A percentile compares a stretch with the other conserved stretches of the same genome.
These are phyloP conservation scores for Tolypocladium tropicale DNA, from an alignment of 2,329 filamentous ascomycete species.

Conservation along the genomic window DNA sequence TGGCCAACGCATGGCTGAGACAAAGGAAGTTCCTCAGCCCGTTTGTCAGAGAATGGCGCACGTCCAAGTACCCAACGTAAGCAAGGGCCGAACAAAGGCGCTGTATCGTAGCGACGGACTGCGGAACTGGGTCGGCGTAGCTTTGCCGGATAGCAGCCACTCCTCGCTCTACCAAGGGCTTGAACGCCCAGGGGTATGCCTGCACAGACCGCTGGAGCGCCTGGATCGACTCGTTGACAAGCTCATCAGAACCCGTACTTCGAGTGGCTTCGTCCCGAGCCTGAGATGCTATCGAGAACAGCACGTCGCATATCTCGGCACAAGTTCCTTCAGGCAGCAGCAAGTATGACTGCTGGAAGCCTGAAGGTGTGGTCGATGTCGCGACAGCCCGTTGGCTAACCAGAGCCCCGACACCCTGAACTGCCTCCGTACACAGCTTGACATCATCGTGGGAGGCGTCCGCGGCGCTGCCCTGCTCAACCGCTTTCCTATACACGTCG, in stretches of 20 bases:
- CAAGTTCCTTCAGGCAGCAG: conserved; percentile 25
- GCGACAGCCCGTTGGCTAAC: conserved; percentile 24
- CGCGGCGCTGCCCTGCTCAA: conserved; percentile 18
- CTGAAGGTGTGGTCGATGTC: background rate
- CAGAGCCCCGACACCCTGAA: conserved; percentile 35
- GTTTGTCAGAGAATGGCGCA: conserved; percentile 14
- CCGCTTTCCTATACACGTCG: conserved; percentile 29
- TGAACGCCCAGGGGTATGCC: conserved; percentile 24
- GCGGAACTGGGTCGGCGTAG: conserved; percentile 8
- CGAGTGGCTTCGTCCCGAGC: conserved; percentile 10
- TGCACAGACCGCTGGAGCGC: conserved; percentile 28
- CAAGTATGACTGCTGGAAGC: conserved; percentile 8
- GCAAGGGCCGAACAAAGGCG: conserved; percentile 33
- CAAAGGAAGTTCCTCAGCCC: conserved; percentile 30
- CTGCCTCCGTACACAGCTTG: conserved; percentile 31
- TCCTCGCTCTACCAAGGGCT: conserved; percentile 18
- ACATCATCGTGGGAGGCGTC: conserved; percentile 25
- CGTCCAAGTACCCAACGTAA: conserved; percentile 37
- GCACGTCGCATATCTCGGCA: conserved; percentile 24
- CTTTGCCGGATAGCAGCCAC: conserved; percentile 14
- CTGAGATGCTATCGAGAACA: conserved; percentile 19
- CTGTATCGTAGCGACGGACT: conserved; percentile 18
- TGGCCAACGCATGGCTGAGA: conserved; percentile 23
- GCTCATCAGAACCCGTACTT: conserved; percentile 18
- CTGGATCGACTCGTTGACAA: conserved; percentile 30